phyloP scores from a whole-genome alignment of 208 protist species.

The Leishmania braziliensis region DNA sequence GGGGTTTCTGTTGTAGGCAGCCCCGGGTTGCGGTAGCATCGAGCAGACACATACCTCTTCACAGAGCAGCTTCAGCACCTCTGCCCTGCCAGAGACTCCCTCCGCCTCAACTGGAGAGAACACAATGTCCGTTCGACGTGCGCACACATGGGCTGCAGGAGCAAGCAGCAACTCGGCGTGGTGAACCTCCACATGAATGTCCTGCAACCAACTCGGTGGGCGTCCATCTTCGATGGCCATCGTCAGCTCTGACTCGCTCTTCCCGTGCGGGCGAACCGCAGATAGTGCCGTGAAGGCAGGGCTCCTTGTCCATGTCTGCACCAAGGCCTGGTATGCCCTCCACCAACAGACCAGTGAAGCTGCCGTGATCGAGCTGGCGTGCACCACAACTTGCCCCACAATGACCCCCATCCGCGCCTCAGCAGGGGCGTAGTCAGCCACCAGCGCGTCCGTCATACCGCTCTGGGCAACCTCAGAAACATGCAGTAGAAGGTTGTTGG shows the following conservation, averaged over 20 bases:
- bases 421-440: conserved; percentile 7
- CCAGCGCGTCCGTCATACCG: neutral
- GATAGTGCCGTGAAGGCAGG: neutral
- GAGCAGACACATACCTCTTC: neutral
- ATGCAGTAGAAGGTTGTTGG: conserved; percentile 7
- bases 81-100: neutral
- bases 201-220: neutral
- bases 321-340: neutral
- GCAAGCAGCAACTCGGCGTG: conserved; percentile 1
- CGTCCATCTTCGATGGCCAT: neutral
- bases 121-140: no score
- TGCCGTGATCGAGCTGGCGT: conserved; percentile 1
- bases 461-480: neutral
- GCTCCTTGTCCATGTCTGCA: neutral
- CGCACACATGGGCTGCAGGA: neutral
- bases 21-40: neutral
- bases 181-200: neutral
- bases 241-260: neutral
- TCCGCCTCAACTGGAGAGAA: neutral
- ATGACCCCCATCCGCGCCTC: neutral
- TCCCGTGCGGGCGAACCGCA: no score
- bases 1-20: no score
- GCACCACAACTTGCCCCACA: conserved; percentile 1
- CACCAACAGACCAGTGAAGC: conserved; percentile 11
- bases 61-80: neutral